Evolutionary conservation across 2,329 filamentous ascomycete genomes (phyloP).

Genomic region (Penicillium sp.): DNA sequence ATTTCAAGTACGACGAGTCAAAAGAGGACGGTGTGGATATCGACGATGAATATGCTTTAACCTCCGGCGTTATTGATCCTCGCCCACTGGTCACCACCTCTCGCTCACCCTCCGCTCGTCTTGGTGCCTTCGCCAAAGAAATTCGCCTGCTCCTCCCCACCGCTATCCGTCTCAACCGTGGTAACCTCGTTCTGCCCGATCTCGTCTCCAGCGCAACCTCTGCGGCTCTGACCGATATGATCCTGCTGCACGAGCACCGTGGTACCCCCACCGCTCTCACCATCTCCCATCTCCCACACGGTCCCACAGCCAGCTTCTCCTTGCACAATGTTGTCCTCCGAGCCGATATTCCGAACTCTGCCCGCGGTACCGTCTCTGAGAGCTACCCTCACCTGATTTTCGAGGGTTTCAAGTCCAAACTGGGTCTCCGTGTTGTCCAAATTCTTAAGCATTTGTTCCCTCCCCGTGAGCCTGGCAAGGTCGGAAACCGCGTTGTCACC

Average conservation of each 20-base stretch:
- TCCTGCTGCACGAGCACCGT: constrained; percentile 88
- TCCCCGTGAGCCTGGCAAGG: constrained; percentile 78
- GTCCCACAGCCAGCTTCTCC: constrained; percentile 82
- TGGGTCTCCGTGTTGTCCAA: constrained; percentile 82
- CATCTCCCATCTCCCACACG: constrained; percentile 82
- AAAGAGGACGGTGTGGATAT: constrained; percentile 71
- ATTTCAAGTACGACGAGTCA: constrained; percentile 93
- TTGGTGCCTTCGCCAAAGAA: constrained; percentile 92
- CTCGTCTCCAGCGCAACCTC: constrained; percentile 79
- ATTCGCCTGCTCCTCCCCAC: constrained; percentile 81
- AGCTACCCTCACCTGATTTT: constrained; percentile 94
- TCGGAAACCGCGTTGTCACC: constrained; percentile 85
- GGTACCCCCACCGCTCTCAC: constrained; percentile 89
- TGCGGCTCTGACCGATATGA: constrained; percentile 77
- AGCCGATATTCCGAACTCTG: constrained; percentile 86
- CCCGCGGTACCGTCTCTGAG: constrained; percentile 85
- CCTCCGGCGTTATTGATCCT: constrained; percentile 89
- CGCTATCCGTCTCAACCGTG: constrained; percentile 83
- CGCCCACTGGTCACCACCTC: constrained; percentile 88
- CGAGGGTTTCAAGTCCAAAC: constrained; percentile 80
- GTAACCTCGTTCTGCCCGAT: constrained; percentile 83
- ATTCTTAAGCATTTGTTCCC: constrained; percentile 94
- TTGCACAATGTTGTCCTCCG: constrained; percentile 90
- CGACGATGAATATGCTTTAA: constrained; percentile 85
- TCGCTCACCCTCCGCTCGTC: constrained; percentile 77